These are phyloP conservation scores for Coleophoma cylindrospora DNA, from an alignment of 2,329 filamentous ascomycete species.

Conservation along the genomic window DNA sequence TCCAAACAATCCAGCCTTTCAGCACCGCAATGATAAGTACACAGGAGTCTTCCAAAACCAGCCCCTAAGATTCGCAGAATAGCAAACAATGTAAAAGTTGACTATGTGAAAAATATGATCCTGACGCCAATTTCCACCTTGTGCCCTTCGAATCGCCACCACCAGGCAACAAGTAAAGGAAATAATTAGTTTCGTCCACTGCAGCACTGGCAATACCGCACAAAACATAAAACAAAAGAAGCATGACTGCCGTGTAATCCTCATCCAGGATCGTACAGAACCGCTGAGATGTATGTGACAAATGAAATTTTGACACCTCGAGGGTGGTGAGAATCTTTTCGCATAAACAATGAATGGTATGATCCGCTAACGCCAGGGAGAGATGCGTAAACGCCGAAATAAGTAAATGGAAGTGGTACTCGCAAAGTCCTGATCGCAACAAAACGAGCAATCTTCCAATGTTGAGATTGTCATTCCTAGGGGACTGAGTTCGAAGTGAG, in stretches of 20 bases:
- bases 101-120: conserved; percentile 18
- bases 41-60: conserved; percentile 21
- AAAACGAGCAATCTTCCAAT: background rate
- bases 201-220: conserved; percentile 14
- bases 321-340: conserved; percentile 17
- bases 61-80: conserved; percentile 3
- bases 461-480: background rate
- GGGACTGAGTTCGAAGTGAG: background rate
- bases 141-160: conserved; percentile 11
- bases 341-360: conserved; percentile 26
- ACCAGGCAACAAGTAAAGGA: conserved; percentile 15
- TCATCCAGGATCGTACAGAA: conserved; percentile 17
- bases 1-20: conserved; percentile 8
- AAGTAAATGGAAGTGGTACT: background rate
- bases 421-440: background rate
- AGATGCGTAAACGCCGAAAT: conserved; percentile 27
- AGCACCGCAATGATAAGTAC: conserved; percentile 23
- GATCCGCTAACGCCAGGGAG: conserved; percentile 23
- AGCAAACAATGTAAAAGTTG: conserved; percentile 6
- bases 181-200: conserved; percentile 23
- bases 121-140: conserved; percentile 18
- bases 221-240: conserved; percentile 21
- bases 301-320: conserved; percentile 22
- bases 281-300: conserved; percentile 18
- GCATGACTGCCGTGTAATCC: conserved; percentile 11